Evolutionary conservation across 768 basidiomycete genomes (phyloP).

Genomic region (Fomitopsis pulvina): DNA sequence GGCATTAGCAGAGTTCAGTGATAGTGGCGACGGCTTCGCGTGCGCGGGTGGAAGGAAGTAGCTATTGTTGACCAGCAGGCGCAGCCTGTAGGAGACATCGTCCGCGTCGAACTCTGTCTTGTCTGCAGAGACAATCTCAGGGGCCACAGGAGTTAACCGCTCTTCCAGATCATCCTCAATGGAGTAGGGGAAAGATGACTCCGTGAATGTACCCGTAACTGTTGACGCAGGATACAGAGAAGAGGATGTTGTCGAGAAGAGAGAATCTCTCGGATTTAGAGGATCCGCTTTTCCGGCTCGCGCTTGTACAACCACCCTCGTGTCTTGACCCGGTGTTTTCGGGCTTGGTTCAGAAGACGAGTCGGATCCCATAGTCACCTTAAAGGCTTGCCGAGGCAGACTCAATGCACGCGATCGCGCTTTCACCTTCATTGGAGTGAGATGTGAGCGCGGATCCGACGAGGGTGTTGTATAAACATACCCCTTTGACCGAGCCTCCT

Average conservation of each 20-base stretch:
- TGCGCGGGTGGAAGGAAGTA: slow-evolving; percentile 89
- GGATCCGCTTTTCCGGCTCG: slow-evolving; percentile 15
- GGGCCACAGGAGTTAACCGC: slow-evolving; percentile 18
- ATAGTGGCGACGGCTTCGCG: slow-evolving; percentile 66
- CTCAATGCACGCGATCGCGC: slow-evolving; percentile 27
- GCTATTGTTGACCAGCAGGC: slow-evolving; percentile 78
- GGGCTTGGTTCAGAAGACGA: slow-evolving; percentile 24
- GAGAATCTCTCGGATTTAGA: slow-evolving; percentile 34
- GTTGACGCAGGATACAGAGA: slow-evolving; percentile 75
- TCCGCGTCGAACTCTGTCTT: slow-evolving; percentile 42
- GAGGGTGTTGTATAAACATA: slow-evolving; percentile 6
- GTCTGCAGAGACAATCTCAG: slow-evolving; percentile 19
- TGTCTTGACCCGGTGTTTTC: slow-evolving; percentile 15
- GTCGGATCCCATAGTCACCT: slow-evolving; percentile 19
- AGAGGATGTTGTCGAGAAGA: slow-evolving; percentile 60
- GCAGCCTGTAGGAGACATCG: slow-evolving; percentile 81
- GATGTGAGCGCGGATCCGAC: background rate
- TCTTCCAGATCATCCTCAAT: slow-evolving; percentile 34
- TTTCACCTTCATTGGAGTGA: slow-evolving; percentile 17
- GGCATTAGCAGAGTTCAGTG: slow-evolving; percentile 40
- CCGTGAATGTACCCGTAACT: slow-evolving; percentile 54
- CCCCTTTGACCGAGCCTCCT: slow-evolving; percentile 18
- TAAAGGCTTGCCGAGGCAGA: slow-evolving; percentile 28
- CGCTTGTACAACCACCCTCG: slow-evolving; percentile 6
- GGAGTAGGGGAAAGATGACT: slow-evolving; percentile 61